Percentiles rank a stretch among this genome's conserved stretches.
phyloP scores from a whole-genome alignment of 2,329 filamentous ascomycete genomes.

The Talaromyces verruculosus region DNA sequence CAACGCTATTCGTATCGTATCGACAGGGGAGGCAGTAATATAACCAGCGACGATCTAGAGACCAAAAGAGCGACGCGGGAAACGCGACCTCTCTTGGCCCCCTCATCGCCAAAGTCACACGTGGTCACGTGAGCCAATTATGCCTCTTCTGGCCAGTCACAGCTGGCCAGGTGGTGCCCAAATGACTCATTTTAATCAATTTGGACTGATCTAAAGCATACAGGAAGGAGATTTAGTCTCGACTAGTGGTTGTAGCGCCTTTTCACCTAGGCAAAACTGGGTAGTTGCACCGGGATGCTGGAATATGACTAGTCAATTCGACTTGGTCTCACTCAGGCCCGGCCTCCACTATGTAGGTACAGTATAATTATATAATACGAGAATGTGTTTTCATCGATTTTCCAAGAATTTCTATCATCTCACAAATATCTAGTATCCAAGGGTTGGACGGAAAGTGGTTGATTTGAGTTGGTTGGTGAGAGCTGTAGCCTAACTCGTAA shows the following conservation, averaged over 20 bases:
- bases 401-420: not conserved
- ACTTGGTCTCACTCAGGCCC: not conserved
- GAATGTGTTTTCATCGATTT: not conserved
- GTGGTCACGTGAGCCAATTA: constrained; percentile 35
- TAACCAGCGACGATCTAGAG: not conserved
- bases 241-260: not conserved
- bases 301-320: constrained; percentile 12
- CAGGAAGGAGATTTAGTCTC: not conserved
- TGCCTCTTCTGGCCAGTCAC: constrained; percentile 12
- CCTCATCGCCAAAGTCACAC: constrained; percentile 39
- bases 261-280: constrained; percentile 2
- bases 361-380: not conserved
- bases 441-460: not conserved
- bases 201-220: not conserved
- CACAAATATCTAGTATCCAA: not conserved
- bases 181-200: constrained; percentile 10
- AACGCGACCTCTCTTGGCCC: constrained; percentile 30
- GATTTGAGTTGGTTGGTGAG: not conserved
- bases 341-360: not conserved
- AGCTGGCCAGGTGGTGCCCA: constrained; percentile 9
- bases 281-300: constrained; percentile 14
- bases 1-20: constrained; percentile 7
- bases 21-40: not conserved
- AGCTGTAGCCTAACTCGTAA: not conserved
- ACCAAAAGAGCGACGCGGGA: constrained; percentile 10